Percentiles rank a stretch among this genome's conserved stretches.
phyloP scores from a whole-genome alignment of 148 eudicot genomes.

The Silene latifolia region DNA sequence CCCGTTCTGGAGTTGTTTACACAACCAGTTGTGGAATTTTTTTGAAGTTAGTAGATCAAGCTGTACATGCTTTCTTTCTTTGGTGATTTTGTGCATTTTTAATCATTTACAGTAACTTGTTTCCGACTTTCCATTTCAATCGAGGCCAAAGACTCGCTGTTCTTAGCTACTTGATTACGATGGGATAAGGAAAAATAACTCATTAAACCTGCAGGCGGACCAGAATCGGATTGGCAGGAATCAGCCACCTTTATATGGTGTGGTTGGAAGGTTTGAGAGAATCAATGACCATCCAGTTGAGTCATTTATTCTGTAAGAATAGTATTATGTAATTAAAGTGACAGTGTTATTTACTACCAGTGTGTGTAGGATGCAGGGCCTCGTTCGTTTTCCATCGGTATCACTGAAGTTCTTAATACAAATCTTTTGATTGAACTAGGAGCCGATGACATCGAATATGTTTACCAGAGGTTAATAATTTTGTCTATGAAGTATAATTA shows the following conservation, averaged over 20 bases:
- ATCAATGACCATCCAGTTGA: conserved; percentile 95
- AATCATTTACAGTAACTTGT: background rate
- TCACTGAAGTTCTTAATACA: conserved; percentile 72
- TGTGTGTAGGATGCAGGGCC: conserved; percentile 49
- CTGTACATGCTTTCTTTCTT: conserved; percentile 4
- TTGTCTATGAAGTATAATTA: background rate
- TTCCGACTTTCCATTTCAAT: too few species aligned
- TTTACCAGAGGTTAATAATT: conserved; percentile 61
- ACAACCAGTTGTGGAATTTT: conserved; percentile 92
- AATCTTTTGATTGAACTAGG: conserved; percentile 76
- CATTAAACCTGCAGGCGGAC: conserved; percentile 53
- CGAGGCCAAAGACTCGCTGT: too few species aligned
- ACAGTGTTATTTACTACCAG: conserved; percentile 31
- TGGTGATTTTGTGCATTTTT: background rate
- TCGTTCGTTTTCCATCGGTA: conserved; percentile 25
- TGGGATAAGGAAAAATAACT: too few species aligned
- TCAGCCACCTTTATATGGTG: conserved; percentile 69
- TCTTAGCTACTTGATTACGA: too few species aligned
- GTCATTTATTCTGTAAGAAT: conserved; percentile 21
- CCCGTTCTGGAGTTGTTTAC: conserved; percentile 89
- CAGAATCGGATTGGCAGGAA: conserved; percentile 68
- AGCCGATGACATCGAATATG: conserved; percentile 94
- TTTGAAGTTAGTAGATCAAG: conserved; percentile 61
- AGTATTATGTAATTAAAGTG: background rate
- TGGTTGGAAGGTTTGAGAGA: conserved; percentile 34